A percentile compares a stretch with the other conserved stretches of the same genome.
These are phyloP conservation scores for Xylaria bambusicola DNA, from an alignment of 495 filamentous ascomycete genomes.

Conservation along the genomic window DNA sequence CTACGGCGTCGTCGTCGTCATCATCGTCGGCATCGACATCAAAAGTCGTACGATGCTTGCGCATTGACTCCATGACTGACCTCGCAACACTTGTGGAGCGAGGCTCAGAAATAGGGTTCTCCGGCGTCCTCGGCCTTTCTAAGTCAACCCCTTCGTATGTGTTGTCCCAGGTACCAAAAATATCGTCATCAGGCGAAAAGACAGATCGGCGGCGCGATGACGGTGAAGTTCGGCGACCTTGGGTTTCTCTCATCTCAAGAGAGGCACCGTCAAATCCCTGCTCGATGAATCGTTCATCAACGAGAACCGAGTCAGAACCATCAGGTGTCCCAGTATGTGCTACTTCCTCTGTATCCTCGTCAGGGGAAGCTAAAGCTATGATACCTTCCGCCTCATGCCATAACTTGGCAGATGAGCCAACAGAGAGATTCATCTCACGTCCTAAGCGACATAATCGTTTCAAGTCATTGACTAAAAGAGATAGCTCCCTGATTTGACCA, in stretches of 20 bases:
- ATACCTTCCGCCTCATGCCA: conserved; percentile 90
- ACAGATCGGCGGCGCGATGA: conserved; percentile 54
- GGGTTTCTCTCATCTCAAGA: conserved; percentile 43
- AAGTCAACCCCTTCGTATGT: conserved; percentile 31
- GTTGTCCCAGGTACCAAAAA: conserved; percentile 56
- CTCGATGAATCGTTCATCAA: conserved; percentile 60
- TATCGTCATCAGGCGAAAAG: conserved; percentile 64
- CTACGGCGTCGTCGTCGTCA: conserved; percentile 30
- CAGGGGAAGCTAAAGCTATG: conserved; percentile 79
- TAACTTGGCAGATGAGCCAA: conserved; percentile 61
- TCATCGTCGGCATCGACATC: conserved; percentile 25
- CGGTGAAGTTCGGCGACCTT: conserved; percentile 6
- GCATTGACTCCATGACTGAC: conserved; percentile 82
- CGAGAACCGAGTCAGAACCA: conserved; percentile 30
- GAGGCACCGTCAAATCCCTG: conserved; percentile 52
- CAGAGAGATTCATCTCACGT: conserved; percentile 63
- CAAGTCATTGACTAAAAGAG: conserved; percentile 66
- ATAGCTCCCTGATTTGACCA: conserved; percentile 83
- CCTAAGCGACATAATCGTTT: conserved; percentile 76
- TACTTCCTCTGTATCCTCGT: conserved; percentile 64
- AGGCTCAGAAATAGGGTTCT: conserved; percentile 32
- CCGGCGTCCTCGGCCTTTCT: conserved; percentile 42
- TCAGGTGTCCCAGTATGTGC: conserved; percentile 36
- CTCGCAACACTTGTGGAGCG: conserved; percentile 60
- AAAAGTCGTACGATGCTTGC: conserved; percentile 58